Conservation (phyloP, 148 eudicot genomes). For the Camellia japonica region DNA sequence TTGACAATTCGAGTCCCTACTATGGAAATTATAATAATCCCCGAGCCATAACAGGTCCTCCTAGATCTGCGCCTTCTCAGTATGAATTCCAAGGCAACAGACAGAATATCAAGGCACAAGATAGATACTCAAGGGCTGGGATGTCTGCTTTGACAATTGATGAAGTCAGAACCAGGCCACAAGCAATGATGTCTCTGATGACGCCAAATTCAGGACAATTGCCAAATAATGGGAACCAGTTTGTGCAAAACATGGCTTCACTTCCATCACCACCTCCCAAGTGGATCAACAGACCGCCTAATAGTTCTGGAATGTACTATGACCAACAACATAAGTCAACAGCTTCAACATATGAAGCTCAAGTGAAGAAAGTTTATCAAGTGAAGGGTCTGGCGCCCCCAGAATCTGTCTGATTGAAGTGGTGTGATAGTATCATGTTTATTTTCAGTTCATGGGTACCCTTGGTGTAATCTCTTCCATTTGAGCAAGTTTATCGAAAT, state of each 20-base stretch:
- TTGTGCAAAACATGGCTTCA: conserved; percentile 34
- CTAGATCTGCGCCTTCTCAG: conserved; percentile 28
- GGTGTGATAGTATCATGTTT: background rate
- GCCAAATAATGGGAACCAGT: conserved; percentile 27
- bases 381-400: conserved; percentile 38
- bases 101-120: conserved; percentile 34
- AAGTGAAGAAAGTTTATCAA: conserved; percentile 50
- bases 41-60: conserved; percentile 4
- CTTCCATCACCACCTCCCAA: conserved; percentile 74
- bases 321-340: conserved; percentile 31
- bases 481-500: conserved; percentile 7
- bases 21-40: conserved; percentile 13
- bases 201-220: conserved; percentile 39
- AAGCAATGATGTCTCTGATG: conserved; percentile 29
- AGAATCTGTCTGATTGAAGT: conserved; percentile 20
- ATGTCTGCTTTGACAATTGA: conserved; percentile 61
- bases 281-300: conserved; percentile 52
- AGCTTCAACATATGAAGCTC: conserved; percentile 30
- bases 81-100: conserved; percentile 42
- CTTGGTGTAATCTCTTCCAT: background rate
- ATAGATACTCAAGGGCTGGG: conserved; percentile 32
- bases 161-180: conserved; percentile 37
- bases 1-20: conserved; percentile 20
- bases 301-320: conserved; percentile 22
- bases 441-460: conserved; percentile 4